phyloP scores from a whole-genome alignment of 352 stramenopile species.

The Phytopythium helicoides region DNA sequence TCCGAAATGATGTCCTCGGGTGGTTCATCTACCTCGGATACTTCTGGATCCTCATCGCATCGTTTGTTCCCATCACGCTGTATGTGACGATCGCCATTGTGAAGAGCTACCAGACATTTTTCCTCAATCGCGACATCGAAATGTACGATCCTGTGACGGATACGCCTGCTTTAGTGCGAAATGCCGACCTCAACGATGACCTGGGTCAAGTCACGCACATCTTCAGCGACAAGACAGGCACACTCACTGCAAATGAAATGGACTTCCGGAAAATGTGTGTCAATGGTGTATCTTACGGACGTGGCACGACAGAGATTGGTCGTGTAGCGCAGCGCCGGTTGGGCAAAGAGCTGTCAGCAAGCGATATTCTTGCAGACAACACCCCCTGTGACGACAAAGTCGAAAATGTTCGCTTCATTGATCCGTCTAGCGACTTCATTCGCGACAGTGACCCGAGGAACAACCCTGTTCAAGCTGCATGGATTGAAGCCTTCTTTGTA shows the following conservation, averaged over 20 bases:
- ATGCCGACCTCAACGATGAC: constrained; percentile 85
- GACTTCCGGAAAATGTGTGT: constrained; percentile 89
- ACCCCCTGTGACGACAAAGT: constrained; percentile 47
- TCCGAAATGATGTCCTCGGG: constrained; percentile 68
- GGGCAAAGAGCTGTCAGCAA: constrained; percentile 74
- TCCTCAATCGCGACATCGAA: constrained; percentile 80
- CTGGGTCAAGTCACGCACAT: constrained; percentile 87
- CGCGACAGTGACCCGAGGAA: constrained; percentile 41
- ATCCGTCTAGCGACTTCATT: constrained; percentile 61
- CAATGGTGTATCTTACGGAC: constrained; percentile 77
- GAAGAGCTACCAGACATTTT: constrained; percentile 86
- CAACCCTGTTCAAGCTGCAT: constrained; percentile 52
- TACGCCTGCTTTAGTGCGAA: constrained; percentile 77
- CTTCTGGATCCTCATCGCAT: constrained; percentile 88
- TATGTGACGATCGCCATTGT: constrained; percentile 89
- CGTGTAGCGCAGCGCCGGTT: constrained; percentile 65
- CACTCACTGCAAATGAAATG: constrained; percentile 87
- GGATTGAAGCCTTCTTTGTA: constrained; percentile 81
- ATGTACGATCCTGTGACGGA: constrained; percentile 85
- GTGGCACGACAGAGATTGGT: constrained; percentile 82
- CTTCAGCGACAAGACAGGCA: constrained; percentile 88
- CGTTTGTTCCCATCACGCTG: constrained; percentile 86
- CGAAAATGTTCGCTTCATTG: constrained; percentile 82
- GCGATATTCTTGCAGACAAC: constrained; percentile 70
- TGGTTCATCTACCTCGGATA: constrained; percentile 81